Conservation (phyloP, 768 basidiomycete genomes). For the Termitomyces sp. region DNA sequence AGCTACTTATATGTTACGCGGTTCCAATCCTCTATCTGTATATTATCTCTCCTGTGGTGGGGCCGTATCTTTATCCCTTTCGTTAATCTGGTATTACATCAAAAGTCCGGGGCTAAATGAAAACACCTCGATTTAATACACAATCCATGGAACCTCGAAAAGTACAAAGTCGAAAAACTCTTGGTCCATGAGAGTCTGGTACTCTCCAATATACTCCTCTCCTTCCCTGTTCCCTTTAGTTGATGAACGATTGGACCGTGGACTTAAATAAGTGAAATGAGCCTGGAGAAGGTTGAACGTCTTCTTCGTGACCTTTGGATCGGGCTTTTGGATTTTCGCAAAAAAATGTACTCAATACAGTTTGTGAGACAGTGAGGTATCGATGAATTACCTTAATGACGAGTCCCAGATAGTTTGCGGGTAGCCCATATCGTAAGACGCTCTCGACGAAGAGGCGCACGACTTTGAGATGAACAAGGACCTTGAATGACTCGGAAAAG, state of each 20-base stretch:
- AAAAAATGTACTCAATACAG: neutral
- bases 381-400: conserved; percentile 59
- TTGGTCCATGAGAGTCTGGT: conserved; percentile 87
- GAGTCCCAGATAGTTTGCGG: conserved; percentile 83
- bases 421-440: conserved; percentile 91
- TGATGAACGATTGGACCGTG: conserved; percentile 51
- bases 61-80: conserved; percentile 56
- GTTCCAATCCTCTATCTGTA: conserved; percentile 39
- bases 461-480: conserved; percentile 90
- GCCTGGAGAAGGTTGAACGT: conserved; percentile 63
- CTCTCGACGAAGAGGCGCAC: conserved; percentile 91
- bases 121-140: conserved; percentile 39
- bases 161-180: conserved; percentile 95
- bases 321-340: conserved; percentile 50
- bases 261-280: conserved; percentile 77
- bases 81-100: conserved; percentile 45
- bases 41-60: conserved; percentile 44
- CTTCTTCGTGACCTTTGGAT: conserved; percentile 78
- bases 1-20: conserved; percentile 22
- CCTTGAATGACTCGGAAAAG: conserved; percentile 94
- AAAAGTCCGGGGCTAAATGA: conserved; percentile 12
- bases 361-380: neutral
- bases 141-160: conserved; percentile 90
- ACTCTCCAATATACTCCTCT: conserved; percentile 86
- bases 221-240: conserved; percentile 33